A percentile compares a stretch with the other conserved stretches of the same genome.
phyloP scores from a whole-genome alignment of 176 grass and related monocot species.

The Musa acuminata region DNA sequence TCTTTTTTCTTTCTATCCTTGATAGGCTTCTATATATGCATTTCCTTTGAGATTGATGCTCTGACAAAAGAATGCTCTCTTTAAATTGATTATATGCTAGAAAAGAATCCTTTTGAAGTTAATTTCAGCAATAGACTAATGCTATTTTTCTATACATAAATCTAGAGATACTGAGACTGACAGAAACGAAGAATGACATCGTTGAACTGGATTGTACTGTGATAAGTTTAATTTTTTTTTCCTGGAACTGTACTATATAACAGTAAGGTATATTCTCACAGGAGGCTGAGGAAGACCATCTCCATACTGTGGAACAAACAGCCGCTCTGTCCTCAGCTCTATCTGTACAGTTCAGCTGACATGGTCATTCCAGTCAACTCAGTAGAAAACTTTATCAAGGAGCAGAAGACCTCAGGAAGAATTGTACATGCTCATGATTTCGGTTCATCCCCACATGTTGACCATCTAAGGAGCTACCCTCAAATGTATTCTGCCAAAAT shows the following conservation, averaged over 20 bases:
- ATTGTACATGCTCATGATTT: conserved; percentile 63
- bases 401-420: conserved; percentile 52
- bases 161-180: neutral
- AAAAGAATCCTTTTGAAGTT: too few species aligned
- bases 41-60: neutral
- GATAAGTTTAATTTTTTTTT: too few species aligned
- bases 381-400: conserved; percentile 59
- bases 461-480: conserved; percentile 90
- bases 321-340: conserved; percentile 78
- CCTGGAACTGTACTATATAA: neutral
- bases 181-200: neutral
- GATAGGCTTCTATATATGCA: neutral
- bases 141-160: too few species aligned
- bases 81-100: neutral
- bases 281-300: conserved; percentile 54
- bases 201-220: neutral
- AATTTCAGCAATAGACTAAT: too few species aligned
- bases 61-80: neutral
- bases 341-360: conserved; percentile 85
- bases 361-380: conserved; percentile 52
- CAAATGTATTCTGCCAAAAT: conserved; percentile 73
- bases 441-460: conserved; percentile 73
- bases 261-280: conserved; percentile 25
- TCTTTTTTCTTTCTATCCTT: neutral
- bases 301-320: conserved; percentile 56